Evolutionary conservation across 163 green algal genomes (phyloP), one percentile per base, ranked within the genome.

Genomic region (Scenedesmus sp.): DNA sequence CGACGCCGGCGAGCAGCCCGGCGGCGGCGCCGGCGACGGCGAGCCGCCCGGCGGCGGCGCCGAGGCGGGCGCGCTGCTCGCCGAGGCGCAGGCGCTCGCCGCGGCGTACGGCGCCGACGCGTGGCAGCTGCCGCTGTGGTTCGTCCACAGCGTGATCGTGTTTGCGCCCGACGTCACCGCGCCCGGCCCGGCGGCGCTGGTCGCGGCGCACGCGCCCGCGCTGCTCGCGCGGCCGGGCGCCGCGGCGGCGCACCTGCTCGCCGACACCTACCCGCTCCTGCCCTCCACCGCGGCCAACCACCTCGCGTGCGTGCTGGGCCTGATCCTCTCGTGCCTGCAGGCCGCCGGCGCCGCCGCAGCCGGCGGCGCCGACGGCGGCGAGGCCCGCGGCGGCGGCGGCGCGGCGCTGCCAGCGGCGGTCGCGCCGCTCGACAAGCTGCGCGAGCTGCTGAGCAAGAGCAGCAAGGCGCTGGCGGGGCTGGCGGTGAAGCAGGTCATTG

Each of bases 391-490:
- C 28, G 24, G 24, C 50, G 63, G 26, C 48, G 31, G 18, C 58
- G 62, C 22, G 14, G 6, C 42, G 13, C 0, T 76, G 10, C 44
- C 42, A 7, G 75, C 63, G 2, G 29, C 42, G 22, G 14, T 75
- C 22, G 42, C 33, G 20, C 26, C 48, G 29, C 24, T 60, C 7
- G 63, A 47, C 34, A 3, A 42, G 20, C 72, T 87, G 42, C 75
- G 75, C 0, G 72, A 87, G 24, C 83, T 87, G n/a, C 60, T 87
- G 45, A 58, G 63, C 14, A 84, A 63, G 60, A 82, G 51, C 65
- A 72, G 51, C 42, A 71, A 45, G n/a, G 75, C 65, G 24, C 31
- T 83, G 4, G 7, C 64, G 7, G 75, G 64, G 4, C 56, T 70
- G 1, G 65, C 54, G 20, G 44, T 60, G 28, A 71, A 70, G 42